Percentiles rank a stretch among this genome's conserved stretches.
phyloP scores from a whole-genome alignment of 768 basidiomycete genomes.

The Xerocomellus chrysenteron region DNA sequence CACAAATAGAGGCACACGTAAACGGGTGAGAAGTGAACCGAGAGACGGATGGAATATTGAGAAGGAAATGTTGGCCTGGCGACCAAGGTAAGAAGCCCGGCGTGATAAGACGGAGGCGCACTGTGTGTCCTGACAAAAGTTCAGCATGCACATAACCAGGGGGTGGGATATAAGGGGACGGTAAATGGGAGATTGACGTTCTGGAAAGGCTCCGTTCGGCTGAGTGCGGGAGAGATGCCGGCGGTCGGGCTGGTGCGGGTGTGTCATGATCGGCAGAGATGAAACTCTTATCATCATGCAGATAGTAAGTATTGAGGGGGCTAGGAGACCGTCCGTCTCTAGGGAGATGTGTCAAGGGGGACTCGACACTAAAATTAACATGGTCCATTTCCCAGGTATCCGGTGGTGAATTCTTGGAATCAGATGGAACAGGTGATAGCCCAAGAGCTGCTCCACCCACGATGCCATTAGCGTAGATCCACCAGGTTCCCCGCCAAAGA shows the following conservation, averaged over 20 bases:
- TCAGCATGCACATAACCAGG: constrained; percentile 68
- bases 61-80: constrained; percentile 76
- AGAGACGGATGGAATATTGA: constrained; percentile 65
- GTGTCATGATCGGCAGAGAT: background rate
- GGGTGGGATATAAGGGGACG: constrained; percentile 47
- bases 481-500: constrained; percentile 51
- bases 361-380: constrained; percentile 7
- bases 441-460: constrained; percentile 28
- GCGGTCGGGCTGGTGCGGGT: background rate
- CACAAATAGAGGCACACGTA: constrained; percentile 63
- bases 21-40: constrained; percentile 68
- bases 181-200: background rate
- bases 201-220: background rate
- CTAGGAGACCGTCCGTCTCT: constrained; percentile 19
- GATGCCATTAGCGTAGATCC: constrained; percentile 60
- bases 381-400: constrained; percentile 29
- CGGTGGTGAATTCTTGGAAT: background rate
- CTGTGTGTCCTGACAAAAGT: constrained; percentile 65
- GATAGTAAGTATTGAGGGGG: constrained; percentile 26
- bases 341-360: background rate
- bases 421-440: background rate
- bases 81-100: constrained; percentile 61
- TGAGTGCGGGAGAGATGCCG: background rate
- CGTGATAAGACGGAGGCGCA: constrained; percentile 64
- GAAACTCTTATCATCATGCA: constrained; percentile 5